Base-by-base conservation (phyloP, 2,329 filamentous ascomycete genomes). In the Fusarium sp. region DNA sequence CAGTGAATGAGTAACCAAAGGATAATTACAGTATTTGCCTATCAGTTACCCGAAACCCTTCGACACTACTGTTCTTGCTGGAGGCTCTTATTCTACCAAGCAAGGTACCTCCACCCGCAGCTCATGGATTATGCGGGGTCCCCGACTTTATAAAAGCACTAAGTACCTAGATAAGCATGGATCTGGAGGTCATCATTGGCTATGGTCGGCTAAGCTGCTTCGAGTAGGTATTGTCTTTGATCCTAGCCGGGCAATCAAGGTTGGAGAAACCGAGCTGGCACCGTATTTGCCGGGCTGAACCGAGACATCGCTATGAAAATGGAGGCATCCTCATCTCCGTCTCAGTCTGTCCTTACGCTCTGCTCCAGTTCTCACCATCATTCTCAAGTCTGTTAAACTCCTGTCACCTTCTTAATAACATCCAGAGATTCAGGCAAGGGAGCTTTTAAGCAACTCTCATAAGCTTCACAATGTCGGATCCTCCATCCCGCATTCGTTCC, bases 401-500 rank as follows among this genome's bases (percentile, higher is more conserved):
- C 33, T 34, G 22, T 22, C 33, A 13, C 40, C 33, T 28, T 22
- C 40, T 42, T 9, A 24, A 22, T 22, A 42, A 40, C 10, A 40
- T 21, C 13, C 39, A 22, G 28, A 21, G 21, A 24, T 24, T 14
- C 5, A 42, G 40, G 24, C 21, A 42, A 43, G 26, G 26, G 34
- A 42, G 21, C 24, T 55, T 33, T 24, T 24, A 43, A 9, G 34
- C 34, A 42, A 21, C 47, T 49, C 19, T 36, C 50, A 17, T n/a
- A 40, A 43, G 52, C 42, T 19, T 42, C 72, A 80, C 64, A 70
- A 92, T 92, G 91, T 90, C 90, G n/a, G 83, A 84, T 51, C 84
- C 90, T 54, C 81, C 84, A 24, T 88, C 87, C 42, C 88, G 91
- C 64, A 84, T 93, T 57, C 82, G 83, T 59, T 87, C 83, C 65